Conservation (phyloP, 2,329 filamentous ascomycete genomes). For the Tolypocladium cylindrosporum region DNA sequence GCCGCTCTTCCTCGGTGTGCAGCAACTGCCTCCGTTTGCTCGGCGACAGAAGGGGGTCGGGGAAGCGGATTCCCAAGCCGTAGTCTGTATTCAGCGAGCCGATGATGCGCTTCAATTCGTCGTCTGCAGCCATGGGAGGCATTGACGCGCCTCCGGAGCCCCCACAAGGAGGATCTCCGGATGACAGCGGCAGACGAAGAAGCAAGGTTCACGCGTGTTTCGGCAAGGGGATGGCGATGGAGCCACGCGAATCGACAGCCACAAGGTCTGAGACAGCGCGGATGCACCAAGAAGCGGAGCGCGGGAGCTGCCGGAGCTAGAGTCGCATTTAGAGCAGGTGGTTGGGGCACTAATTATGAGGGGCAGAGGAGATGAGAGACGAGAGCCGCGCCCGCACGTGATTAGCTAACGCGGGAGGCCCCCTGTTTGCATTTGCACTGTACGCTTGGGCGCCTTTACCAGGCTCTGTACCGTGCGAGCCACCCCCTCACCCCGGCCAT, state of each 20-base stretch:
- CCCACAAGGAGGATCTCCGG: background rate
- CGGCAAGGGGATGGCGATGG: background rate
- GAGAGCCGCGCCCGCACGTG: background rate
- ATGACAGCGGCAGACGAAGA: background rate
- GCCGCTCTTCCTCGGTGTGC: constrained; percentile 12
- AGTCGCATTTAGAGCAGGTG: background rate
- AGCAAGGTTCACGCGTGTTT: background rate
- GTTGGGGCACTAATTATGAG: background rate
- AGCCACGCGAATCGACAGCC: background rate
- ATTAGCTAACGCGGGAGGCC: background rate
- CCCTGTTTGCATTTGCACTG: background rate
- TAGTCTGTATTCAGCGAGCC: constrained; percentile 15
- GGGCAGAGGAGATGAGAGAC: background rate
- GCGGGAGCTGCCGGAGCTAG: constrained; percentile 1
- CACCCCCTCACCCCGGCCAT: background rate
- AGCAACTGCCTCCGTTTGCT: constrained; percentile 10
- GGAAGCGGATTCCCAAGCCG: constrained; percentile 12
- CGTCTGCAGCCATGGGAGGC: background rate
- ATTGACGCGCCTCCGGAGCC: background rate
- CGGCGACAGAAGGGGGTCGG: constrained; percentile 14
- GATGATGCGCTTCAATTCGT: constrained; percentile 13
- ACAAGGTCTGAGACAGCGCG: background rate
- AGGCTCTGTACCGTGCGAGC: background rate
- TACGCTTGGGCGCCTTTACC: background rate
- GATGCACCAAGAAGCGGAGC: background rate